Evolutionary conservation across 345 rosid species (phyloP).

Genomic region (Dipteronia dyeriana): DNA sequence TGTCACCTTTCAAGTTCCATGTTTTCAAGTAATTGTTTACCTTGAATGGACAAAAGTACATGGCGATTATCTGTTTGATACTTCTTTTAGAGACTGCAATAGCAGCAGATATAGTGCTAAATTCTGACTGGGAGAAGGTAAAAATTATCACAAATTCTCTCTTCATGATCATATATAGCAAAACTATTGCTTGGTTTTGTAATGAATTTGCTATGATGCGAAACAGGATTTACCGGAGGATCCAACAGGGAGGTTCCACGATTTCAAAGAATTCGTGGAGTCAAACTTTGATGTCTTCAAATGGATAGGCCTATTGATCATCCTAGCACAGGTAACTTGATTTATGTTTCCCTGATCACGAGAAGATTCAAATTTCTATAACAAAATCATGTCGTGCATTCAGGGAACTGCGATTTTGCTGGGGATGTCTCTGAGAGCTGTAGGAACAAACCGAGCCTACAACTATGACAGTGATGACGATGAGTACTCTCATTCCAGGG

Average conservation of each 20-base stretch:
- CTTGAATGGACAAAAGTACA: slow-evolving; percentile 37
- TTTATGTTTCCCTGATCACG: background rate
- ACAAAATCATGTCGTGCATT: background rate
- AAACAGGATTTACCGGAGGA: slow-evolving; percentile 63
- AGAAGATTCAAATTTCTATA: background rate
- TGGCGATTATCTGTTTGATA: slow-evolving; percentile 37
- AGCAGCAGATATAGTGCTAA: slow-evolving; percentile 49
- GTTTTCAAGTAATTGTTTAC: slow-evolving; percentile 12
- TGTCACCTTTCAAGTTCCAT: background rate
- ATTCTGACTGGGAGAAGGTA: slow-evolving; percentile 61
- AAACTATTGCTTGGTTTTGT: background rate
- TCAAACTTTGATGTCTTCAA: slow-evolving; percentile 44
- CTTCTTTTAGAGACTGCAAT: slow-evolving; percentile 40
- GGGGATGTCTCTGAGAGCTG: slow-evolving; percentile 41
- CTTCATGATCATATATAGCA: background rate
- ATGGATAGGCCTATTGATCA: slow-evolving; percentile 42
- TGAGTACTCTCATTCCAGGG: slow-evolving; percentile 28
- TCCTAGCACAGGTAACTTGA: slow-evolving; percentile 44
- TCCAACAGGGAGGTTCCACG: slow-evolving; percentile 53
- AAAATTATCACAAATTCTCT: background rate
- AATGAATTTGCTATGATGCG: background rate
- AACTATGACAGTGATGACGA: slow-evolving; percentile 33
- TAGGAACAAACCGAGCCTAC: slow-evolving; percentile 19
- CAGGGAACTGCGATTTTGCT: slow-evolving; percentile 43
- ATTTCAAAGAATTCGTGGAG: slow-evolving; percentile 48